Base-by-base conservation (phyloP, 1,139 yeast genomes). In the Hyphopichia burtonii region DNA sequence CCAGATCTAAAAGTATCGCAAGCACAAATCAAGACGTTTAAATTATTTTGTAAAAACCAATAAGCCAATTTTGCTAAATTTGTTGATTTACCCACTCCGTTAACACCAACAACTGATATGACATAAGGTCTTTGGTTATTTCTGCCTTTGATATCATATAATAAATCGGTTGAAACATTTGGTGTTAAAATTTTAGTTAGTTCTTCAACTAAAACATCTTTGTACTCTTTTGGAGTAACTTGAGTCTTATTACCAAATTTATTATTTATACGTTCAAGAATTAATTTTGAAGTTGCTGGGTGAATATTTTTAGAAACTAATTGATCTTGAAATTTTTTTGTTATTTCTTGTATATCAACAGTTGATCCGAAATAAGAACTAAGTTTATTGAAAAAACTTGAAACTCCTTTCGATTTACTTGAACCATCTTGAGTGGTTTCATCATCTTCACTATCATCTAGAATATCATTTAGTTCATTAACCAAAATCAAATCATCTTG, bases 1-100 rank as follows among this genome's bases (percentile, higher is more conserved):
- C 99, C 99, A 0, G 97, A 89, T 65, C 99, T 78, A 68, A 93
- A 93, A 0, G 99, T 94, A 67, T 93, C 99, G 66, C 99, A 93
- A 0, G 99, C 99, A 35, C 96, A 96, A 53, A 93, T 86, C 43
- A 93, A 74, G 1, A 93, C 96, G 53, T 81, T 83, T 59, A 88
- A 76, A 59, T 91, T 83, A 62, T 93, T 93, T 59, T 91, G 97
- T 44, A 93, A 66, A 41, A 93, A 74, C 99, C 99, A 93, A 59
- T 88, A 94, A 1, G 96, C 99, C 43, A 93, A 70, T 64, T 91
- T 93, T 32, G 98, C 95, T 47, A 93, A 71, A 56, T 90, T 94
- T 3, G 99, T 94, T 0, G 97, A 91, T 63, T 94, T 93, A 22
- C 99, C 99, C 30, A 93, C 99, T 36, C 99, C 99, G 60, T 93